Percentiles rank a stretch among this genome's conserved stretches.
Evolutionary conservation across 2,329 filamentous ascomycete genomes (phyloP).

Genomic region (Claviceps spartinae): DNA sequence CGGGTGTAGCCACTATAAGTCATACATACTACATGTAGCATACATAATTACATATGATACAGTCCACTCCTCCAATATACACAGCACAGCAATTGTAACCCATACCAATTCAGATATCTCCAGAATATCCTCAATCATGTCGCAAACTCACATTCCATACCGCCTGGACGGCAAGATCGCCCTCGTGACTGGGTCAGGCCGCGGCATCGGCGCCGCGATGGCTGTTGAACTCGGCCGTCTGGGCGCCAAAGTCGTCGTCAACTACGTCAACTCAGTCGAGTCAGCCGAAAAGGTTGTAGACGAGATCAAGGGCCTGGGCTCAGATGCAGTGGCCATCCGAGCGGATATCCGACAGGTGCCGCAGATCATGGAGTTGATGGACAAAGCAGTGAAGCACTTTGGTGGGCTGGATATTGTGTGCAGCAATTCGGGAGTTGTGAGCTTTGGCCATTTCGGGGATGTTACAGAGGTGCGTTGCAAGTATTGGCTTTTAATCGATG

Average conservation of each 20-base stretch:
- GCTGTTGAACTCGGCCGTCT: conserved; percentile 42
- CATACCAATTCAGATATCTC: not conserved
- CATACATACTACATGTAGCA: too few species aligned
- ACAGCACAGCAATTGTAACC: not conserved
- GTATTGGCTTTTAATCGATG: not conserved
- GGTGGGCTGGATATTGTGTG: conserved; percentile 57
- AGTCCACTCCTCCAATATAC: too few species aligned
- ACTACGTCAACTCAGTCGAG: conserved; percentile 43
- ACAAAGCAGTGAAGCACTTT: conserved; percentile 47
- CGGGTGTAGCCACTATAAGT: too few species aligned
- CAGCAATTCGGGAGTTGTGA: conserved; percentile 45
- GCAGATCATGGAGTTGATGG: conserved; percentile 50
- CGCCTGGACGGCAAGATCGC: conserved; percentile 17
- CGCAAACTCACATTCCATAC: not conserved
- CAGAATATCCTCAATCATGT: not conserved
- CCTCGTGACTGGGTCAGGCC: conserved; percentile 28
- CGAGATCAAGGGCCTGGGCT: conserved; percentile 41
- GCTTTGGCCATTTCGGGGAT: not conserved
- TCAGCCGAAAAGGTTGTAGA: conserved; percentile 42
- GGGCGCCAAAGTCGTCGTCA: conserved; percentile 44
- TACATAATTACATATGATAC: too few species aligned
- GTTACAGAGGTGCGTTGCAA: not conserved
- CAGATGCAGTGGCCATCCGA: conserved; percentile 49
- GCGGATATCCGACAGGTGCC: conserved; percentile 53
- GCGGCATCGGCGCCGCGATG: conserved; percentile 46